Base-by-base conservation (phyloP, 345 rosid genomes). In the Eucalyptus sp. region DNA sequence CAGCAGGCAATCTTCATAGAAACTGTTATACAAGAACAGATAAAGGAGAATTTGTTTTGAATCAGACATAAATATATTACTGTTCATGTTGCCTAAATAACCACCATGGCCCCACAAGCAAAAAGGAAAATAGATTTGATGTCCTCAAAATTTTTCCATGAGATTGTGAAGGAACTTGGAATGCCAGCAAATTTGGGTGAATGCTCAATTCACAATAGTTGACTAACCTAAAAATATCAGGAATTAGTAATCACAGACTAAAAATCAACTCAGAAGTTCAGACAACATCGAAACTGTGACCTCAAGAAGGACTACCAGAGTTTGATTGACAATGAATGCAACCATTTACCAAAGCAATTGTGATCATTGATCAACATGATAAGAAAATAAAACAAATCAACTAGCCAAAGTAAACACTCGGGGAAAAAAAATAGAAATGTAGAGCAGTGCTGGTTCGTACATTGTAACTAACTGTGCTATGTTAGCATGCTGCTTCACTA, bases 401-500 rank as follows among this genome's bases (percentile, higher is more conserved):
- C n/a, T 48, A 25, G n/a, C 51, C 81, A 86, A 50, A 24, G 18
- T 20, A 76, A 37, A 41, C 48, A 10, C 3, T 41, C 3, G 15
- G 48, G 48, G 15, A 20, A 84, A 79, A 33, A 88, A 88, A 46
- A 83, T 37, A 24, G 50, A 87, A 52, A 71, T 80, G 54, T 60
- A 87, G 90, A 91, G 90, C 68, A 58, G 56, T 37, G 68, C 46
- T 41, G 48, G 29, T 20, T 76, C 97, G 50, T 98, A 98, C 99
- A 96, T 93, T 91, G 97, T 94, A 90, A 97, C 97, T 95, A 98
- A 93, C 91, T 98, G 99, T 88, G 97, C 96, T 96, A 96, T 94
- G 95, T 94, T 97, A 86, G 99, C 92, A 89, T 96, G 96, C 92
- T 95, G 97, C 96, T 96, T 98, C 93, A 96, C 97, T 96, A 98